phyloP scores from a whole-genome alignment of 495 filamentous ascomycete species.

The Penicillium roqueforti region DNA sequence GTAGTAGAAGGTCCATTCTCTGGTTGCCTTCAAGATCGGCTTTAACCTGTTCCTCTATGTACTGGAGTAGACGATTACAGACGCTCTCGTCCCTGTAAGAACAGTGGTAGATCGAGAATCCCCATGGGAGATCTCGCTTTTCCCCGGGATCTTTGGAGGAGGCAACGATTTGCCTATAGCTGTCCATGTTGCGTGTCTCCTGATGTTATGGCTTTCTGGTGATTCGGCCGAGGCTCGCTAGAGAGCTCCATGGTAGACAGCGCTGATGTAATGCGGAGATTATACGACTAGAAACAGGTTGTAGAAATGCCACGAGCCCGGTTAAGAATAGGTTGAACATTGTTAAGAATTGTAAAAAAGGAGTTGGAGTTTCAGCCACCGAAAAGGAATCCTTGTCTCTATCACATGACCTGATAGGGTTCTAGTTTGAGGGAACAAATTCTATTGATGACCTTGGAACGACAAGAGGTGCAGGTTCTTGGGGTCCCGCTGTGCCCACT shows the following conservation, averaged over 20 bases:
- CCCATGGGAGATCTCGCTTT: not conserved
- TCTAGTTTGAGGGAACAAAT: no score
- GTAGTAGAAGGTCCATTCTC: not conserved
- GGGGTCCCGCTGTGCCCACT: no score
- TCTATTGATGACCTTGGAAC: no score
- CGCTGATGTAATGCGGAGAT: not conserved
- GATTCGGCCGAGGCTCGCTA: not conserved
- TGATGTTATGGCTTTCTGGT: not conserved
- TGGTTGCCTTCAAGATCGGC: not conserved
- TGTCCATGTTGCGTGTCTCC: not conserved
- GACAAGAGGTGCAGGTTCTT: no score
- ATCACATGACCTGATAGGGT: no score
- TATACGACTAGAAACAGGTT: no score
- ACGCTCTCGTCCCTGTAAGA: not conserved
- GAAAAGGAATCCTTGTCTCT: no score
- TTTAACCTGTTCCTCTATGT: not conserved
- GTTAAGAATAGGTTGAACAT: no score
- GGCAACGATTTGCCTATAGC: not conserved
- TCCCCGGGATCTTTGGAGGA: not conserved
- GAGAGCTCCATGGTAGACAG: conserved; percentile 1
- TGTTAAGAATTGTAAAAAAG: no score
- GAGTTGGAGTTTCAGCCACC: no score
- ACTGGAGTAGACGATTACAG: not conserved
- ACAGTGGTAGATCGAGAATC: not conserved
- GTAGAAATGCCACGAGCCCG: no score